Base-by-base conservation (phyloP, 257 asterid genomes). In the Ocimum tenuiflorum region DNA sequence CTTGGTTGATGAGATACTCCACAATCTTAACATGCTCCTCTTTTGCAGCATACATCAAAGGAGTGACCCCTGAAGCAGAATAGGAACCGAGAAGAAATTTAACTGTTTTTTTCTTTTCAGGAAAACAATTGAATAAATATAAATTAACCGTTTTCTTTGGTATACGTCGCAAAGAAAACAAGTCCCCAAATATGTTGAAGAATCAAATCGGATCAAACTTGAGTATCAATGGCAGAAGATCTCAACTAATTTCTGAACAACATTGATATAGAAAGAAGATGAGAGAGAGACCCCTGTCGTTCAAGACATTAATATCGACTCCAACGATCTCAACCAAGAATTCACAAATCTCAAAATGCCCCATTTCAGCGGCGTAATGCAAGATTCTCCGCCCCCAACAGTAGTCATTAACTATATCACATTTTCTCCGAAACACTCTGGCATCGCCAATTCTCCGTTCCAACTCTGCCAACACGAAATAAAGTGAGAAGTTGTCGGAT, bases 281-380 rank as follows among this genome's bases (percentile, higher is more conserved):
- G n/a, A n/a, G n/a, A n/a, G n/a, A n/a, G n/a, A n/a, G 12, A 69
- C 80, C 73, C 20, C 2, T 63, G 5, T 42, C 53, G 29, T 65
- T 51, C 13, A 42, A 29, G 60, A 59, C 31, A 43, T 70, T 39
- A 29, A 75, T 35, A 5, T 41, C 12, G 20, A 70, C 69, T 6
- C 62, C 39, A 0, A 70, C 49, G 19, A 20, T 29, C 56, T 64
- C 69, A 15, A 75, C 57, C 73, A 75, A 65, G 35, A 68, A 69
- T 17, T 29, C 7, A 72, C 75, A 75, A 4, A 75, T 64, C 52
- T 49, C 47, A 12, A 36, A 39, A 0, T 4, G 3, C 3, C 75
- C 79, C n/a, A 13, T 24, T 23, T 27, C 45, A 48, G 72, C 69
- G 6, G 79, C 75, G 13, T 8, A 11, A 45, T 74, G 74, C 67